These are phyloP conservation scores for Prunus yedoensis DNA, from an alignment of 331 rosid species.

Conservation along the genomic window DNA sequence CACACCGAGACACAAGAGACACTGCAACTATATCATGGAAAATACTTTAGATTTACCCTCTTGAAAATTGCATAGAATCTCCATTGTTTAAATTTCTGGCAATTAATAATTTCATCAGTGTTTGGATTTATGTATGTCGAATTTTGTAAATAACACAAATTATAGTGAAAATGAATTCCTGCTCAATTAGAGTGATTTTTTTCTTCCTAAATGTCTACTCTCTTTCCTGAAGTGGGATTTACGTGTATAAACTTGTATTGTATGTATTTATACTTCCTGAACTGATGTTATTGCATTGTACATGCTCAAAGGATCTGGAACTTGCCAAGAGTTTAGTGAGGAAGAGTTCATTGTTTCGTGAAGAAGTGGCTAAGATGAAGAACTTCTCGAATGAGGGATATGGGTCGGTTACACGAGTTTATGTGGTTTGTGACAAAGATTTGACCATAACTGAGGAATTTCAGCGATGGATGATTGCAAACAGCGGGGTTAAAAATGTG, in stretches of 20 bases:
- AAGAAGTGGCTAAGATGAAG: constrained; percentile 35
- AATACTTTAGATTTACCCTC: not conserved
- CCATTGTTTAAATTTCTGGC: too few relatives aligned
- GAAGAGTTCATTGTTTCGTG: constrained; percentile 39
- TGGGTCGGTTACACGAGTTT: constrained; percentile 46
- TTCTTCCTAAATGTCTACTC: too few relatives aligned
- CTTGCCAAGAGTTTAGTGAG: constrained; percentile 42
- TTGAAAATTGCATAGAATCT: too few relatives aligned
- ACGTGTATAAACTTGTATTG: not conserved
- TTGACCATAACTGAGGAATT: constrained; percentile 14
- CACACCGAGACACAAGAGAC: not conserved
- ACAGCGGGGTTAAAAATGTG: constrained; percentile 30
- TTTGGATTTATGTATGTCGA: too few relatives aligned
- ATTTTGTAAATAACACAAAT: too few relatives aligned
- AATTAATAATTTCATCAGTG: too few relatives aligned
- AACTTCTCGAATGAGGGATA: constrained; percentile 41
- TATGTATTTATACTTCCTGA: not conserved
- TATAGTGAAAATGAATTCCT: too few relatives aligned
- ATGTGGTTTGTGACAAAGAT: constrained; percentile 36
- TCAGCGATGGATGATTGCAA: constrained; percentile 57
- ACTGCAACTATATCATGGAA: not conserved
- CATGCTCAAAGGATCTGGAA: constrained; percentile 52
- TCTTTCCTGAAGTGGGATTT: too few relatives aligned
- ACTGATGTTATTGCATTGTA: not conserved
- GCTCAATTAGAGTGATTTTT: too few relatives aligned